Conservation (phyloP, 2,329 filamentous ascomycete species). For the Fusarium xylarioides region DNA sequence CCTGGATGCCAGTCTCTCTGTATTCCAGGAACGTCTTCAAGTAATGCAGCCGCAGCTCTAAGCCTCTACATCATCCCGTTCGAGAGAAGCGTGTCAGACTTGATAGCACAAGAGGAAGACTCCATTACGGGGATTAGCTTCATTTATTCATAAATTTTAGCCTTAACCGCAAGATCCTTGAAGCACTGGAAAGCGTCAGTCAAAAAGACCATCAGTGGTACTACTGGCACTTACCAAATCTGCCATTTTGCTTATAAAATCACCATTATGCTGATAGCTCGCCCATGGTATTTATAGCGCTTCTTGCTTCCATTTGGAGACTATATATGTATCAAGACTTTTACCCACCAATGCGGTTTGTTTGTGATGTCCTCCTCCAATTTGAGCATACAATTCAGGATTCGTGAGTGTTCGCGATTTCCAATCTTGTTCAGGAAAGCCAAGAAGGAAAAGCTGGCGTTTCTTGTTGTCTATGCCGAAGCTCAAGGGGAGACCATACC, state of each 20-base stretch:
- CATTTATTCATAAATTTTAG: background rate
- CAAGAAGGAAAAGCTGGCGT: background rate
- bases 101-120: background rate
- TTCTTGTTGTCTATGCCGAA: background rate
- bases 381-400: conserved; percentile 49
- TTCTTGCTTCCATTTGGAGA: background rate
- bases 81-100: background rate
- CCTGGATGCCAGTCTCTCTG: conserved; percentile 12
- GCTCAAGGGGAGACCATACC: background rate
- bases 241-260: background rate
- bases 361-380: conserved; percentile 50
- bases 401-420: conserved; percentile 9
- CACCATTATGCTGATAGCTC: background rate
- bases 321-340: conserved; percentile 33
- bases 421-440: background rate
- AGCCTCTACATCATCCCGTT: background rate
- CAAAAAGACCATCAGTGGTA: background rate
- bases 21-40: background rate
- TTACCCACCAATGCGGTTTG: conserved; percentile 49
- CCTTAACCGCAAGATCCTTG: background rate
- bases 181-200: background rate
- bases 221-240: background rate
- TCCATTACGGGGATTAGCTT: background rate
- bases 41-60: background rate
- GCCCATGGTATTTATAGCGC: background rate